Evolutionary conservation across 805 yeast species (phyloP).

Genomic region (Brettanomyces anomalus): DNA sequence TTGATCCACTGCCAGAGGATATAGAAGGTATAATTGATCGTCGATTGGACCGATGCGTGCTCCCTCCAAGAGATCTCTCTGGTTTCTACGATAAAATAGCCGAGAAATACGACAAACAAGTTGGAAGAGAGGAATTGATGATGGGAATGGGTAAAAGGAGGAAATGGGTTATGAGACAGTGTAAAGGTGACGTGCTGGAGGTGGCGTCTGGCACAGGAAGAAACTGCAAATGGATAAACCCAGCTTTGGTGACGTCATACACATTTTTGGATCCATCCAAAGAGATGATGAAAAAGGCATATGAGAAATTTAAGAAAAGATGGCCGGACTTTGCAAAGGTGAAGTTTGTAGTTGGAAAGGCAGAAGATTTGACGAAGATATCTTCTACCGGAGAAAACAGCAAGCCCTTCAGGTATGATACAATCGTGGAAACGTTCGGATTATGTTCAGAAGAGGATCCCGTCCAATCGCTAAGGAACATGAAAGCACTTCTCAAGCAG

Average conservation of each 20-base stretch:
- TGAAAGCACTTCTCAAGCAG: slow-evolving; percentile 67
- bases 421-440: slow-evolving; percentile 90
- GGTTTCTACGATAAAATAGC: slow-evolving; percentile 73
- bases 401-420: slow-evolving; percentile 63
- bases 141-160: slow-evolving; percentile 56
- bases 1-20: slow-evolving; percentile 28
- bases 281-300: slow-evolving; percentile 77
- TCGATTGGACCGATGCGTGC: slow-evolving; percentile 32
- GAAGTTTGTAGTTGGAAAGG: slow-evolving; percentile 84
- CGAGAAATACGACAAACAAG: slow-evolving; percentile 67
- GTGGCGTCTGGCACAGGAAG: slow-evolving; percentile 96
- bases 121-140: slow-evolving; percentile 63
- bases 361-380: slow-evolving; percentile 65
- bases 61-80: slow-evolving; percentile 76
- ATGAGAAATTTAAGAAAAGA: slow-evolving; percentile 56
- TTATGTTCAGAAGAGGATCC: slow-evolving; percentile 95
- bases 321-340: slow-evolving; percentile 65
- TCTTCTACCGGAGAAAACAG: slow-evolving; percentile 12
- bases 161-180: slow-evolving; percentile 69
- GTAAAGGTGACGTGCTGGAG: slow-evolving; percentile 85
- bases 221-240: slow-evolving; percentile 67
- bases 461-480: slow-evolving; percentile 65
- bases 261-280: slow-evolving; percentile 81
- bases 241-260: slow-evolving; percentile 52
- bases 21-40: slow-evolving; percentile 21